phyloP scores from a whole-genome alignment of 73 alveolate genomes.

The Paramecium sexaurelia region DNA sequence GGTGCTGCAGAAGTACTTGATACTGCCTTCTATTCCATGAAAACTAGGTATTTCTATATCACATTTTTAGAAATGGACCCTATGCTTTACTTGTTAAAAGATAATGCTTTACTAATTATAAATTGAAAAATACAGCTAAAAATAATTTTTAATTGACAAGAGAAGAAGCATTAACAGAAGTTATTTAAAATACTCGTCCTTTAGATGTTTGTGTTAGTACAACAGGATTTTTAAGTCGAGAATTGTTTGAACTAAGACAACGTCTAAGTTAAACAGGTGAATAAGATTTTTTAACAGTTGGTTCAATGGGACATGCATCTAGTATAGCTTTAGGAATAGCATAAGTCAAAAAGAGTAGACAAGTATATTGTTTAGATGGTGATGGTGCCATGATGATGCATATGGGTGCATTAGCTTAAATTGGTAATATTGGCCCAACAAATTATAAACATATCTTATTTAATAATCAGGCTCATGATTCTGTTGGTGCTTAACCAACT shows the following conservation, averaged over 20 bases:
- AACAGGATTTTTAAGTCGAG: conserved; percentile 94
- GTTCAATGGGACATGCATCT: conserved; percentile 95
- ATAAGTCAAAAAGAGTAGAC: conserved; percentile 70
- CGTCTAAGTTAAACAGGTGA: conserved; percentile 71
- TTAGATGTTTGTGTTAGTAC: conserved; percentile 79
- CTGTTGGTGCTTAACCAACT: conserved; percentile 95
- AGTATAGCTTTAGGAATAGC: conserved; percentile 91
- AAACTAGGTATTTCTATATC: conserved; percentile 48
- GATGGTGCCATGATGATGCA: conserved; percentile 97
- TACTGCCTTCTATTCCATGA: conserved; percentile 66
- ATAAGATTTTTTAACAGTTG: conserved; percentile 83
- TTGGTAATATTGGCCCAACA: conserved; percentile 76
- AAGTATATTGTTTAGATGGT: conserved; percentile 90
- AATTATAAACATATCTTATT: conserved; percentile 81
- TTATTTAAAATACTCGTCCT: conserved; percentile 68
- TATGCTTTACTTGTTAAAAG: conserved; percentile 87
- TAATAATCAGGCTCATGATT: conserved; percentile 91
- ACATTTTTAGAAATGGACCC: conserved; percentile 76
- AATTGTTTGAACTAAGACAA: conserved; percentile 84
- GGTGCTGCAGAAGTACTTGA: conserved; percentile 81
- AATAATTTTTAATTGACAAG: conserved; percentile 72
- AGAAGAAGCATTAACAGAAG: conserved; percentile 75
- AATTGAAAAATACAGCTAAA: conserved; percentile 39
- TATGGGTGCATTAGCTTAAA: conserved; percentile 86
- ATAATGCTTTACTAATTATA: conserved; percentile 82